Conservation (phyloP, 148 eudicot species). For the Rheum nobile region DNA sequence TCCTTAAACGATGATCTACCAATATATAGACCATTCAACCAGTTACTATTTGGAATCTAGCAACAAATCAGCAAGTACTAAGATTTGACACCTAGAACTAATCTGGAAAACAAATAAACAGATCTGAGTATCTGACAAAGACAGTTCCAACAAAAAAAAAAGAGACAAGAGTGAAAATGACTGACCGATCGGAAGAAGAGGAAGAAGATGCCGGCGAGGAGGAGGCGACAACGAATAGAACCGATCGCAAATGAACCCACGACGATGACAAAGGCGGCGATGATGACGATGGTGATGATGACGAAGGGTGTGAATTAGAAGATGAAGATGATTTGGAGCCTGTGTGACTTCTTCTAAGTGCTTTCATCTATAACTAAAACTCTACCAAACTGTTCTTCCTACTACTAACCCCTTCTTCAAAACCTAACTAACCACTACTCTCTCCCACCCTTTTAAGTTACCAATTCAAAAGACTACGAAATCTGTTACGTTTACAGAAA, state of each 20-base stretch:
- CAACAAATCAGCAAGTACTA: not conserved
- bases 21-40: not conserved
- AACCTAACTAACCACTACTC: conserved; percentile 5
- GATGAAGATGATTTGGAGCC: conserved; percentile 8
- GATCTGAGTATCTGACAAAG: conserved; percentile 5
- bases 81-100: not conserved
- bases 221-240: conserved; percentile 48
- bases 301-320: conserved; percentile 19
- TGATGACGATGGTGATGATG: conserved; percentile 25
- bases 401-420: not conserved
- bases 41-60: not conserved
- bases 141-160: not conserved
- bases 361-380: conserved; percentile 32
- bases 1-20: not conserved
- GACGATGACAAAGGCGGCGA: conserved; percentile 27
- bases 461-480: not conserved
- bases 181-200: conserved; percentile 46
- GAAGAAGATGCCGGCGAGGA: conserved; percentile 31
- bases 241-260: conserved; percentile 63
- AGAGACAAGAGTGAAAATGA: conserved; percentile 11
- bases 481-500: not conserved
- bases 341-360: conserved; percentile 47
- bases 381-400: conserved; percentile 5
- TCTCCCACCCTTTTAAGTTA: not conserved
- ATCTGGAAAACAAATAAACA: not conserved